Conservation (phyloP, 164 flowering plant genomes). For the Aristolochia contorta region DNA sequence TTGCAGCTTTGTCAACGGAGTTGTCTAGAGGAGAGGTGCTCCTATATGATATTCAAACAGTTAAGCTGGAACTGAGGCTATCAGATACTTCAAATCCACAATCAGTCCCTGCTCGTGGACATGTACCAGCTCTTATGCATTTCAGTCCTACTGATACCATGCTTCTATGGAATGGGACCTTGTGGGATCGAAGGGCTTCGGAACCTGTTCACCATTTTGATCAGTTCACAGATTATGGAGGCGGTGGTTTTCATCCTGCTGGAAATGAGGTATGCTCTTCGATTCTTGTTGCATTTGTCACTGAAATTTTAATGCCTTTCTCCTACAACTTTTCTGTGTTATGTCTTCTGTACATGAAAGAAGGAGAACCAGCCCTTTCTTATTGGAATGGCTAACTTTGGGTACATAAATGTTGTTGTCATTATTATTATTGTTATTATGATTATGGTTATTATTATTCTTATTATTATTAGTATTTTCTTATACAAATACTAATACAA, state of each 20-base stretch:
- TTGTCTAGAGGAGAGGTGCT: conserved; percentile 54
- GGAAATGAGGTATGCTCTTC: conserved; percentile 78
- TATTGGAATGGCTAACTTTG: no score
- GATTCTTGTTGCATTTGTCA: neutral
- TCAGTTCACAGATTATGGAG: conserved; percentile 89
- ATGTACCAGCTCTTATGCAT: conserved; percentile 60
- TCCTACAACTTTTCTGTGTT: no score
- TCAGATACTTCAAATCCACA: conserved; percentile 37
- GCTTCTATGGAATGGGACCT: conserved; percentile 89
- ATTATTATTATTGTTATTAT: no score
- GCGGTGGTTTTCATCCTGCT: conserved; percentile 98
- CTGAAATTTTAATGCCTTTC: no score
- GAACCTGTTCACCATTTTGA: conserved; percentile 77
- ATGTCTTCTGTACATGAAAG: no score
- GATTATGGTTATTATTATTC: no score
- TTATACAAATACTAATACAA: no score
- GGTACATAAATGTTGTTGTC: no score
- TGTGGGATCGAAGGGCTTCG: conserved; percentile 82
- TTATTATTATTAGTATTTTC: no score
- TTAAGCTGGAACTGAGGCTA: conserved; percentile 45
- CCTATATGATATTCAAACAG: conserved; percentile 73
- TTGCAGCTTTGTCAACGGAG: conserved; percentile 74
- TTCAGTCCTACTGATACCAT: conserved; percentile 78
- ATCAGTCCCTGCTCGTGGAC: conserved; percentile 45
- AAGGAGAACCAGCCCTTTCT: no score